Base-by-base conservation (phyloP, 2,329 filamentous ascomycete genomes). In the Claviceps humidiphila region DNA sequence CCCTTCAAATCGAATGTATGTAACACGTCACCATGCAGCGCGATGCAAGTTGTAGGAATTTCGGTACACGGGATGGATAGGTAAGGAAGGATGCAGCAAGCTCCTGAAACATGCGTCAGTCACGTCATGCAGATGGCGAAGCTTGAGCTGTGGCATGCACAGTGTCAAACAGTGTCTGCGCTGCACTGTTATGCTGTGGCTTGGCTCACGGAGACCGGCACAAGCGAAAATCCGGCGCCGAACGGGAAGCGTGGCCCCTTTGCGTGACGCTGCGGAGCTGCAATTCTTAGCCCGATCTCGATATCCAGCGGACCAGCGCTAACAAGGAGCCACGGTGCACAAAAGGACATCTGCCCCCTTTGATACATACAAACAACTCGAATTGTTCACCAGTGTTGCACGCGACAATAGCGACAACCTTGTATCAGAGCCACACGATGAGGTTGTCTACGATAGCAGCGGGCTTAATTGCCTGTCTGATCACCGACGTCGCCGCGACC, bases 401-500 rank as follows among this genome's bases (percentile, higher is more conserved):
- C 60, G 59, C 61, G 59, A 65, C 58, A 60, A 61, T 51, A 11
- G 30, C 30, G 30, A 34, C 30, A 34, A 34, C 48, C 54, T 56
- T 55, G 53, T 51, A 53, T 55, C 55, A 38, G 53, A 57, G 54
- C 60, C 39, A 42, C 61, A 75, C 63, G 49, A 90, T 90, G 87
- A 85, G 80, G 72, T 68, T 84, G 58, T 72, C 76, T 56, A 69
- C 77, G 58, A 62, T 87, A 55, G 71, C 81, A 51, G 74, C 78
- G 60, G 81, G 84, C 73, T 77, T 93, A 51, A 66, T 94, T 67
- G 85, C 85, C 72, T 81, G 77, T 63, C 70, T 87, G 58, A 72
- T 82, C 53, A 83, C 85, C 55, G 74, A 85, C 55, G 85, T 84
- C 51, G 82, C 86, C 51, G 89, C 89, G 40, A 98, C 93, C 4